Conservation (phyloP, 768 basidiomycete genomes). For the Leccinum boreale region DNA sequence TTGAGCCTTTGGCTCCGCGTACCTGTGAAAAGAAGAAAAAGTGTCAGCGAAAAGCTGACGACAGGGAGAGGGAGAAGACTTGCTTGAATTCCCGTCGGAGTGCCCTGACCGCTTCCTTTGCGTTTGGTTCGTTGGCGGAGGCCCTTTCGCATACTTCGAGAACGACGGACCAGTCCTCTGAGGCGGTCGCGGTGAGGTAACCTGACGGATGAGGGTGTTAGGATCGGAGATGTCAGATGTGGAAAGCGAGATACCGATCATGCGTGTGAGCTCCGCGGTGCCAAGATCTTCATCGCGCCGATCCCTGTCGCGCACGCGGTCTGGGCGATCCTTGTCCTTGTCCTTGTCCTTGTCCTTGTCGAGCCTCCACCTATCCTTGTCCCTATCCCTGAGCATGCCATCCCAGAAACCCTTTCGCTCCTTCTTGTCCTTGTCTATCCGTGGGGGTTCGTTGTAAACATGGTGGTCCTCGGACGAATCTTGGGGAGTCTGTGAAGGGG, state of each 20-base stretch:
- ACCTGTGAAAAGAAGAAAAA: slow-evolving; percentile 37
- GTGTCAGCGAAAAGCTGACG: slow-evolving; percentile 4
- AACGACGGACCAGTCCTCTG: slow-evolving; percentile 80
- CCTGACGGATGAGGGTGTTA: slow-evolving; percentile 37
- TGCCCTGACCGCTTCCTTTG: slow-evolving; percentile 82
- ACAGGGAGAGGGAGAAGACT: slow-evolving; percentile 16
- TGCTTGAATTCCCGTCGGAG: slow-evolving; percentile 85
- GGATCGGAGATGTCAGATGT: background rate
- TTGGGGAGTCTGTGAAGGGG: slow-evolving; percentile 12
- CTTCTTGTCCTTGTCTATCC: slow-evolving; percentile 42
- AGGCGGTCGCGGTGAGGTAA: slow-evolving; percentile 70
- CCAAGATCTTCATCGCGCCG: slow-evolving; percentile 42
- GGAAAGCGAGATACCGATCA: slow-evolving; percentile 54
- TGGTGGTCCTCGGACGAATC: slow-evolving; percentile 33
- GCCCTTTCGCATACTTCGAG: slow-evolving; percentile 86
- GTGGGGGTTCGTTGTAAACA: slow-evolving; percentile 18
- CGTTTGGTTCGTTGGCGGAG: slow-evolving; percentile 63
- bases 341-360: slow-evolving; percentile 39
- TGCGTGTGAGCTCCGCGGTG: slow-evolving; percentile 56
- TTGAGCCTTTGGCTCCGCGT: slow-evolving; percentile 72
- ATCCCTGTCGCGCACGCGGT: slow-evolving; percentile 30
- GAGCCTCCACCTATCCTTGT: slow-evolving; percentile 30
- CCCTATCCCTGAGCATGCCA: slow-evolving; percentile 33
- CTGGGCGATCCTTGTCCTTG: slow-evolving; percentile 25
- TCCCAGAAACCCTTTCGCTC: slow-evolving; percentile 60